These are phyloP conservation scores for Penicillium bovifimosum DNA, from an alignment of 495 filamentous ascomycete genomes.

Conservation along the genomic window DNA sequence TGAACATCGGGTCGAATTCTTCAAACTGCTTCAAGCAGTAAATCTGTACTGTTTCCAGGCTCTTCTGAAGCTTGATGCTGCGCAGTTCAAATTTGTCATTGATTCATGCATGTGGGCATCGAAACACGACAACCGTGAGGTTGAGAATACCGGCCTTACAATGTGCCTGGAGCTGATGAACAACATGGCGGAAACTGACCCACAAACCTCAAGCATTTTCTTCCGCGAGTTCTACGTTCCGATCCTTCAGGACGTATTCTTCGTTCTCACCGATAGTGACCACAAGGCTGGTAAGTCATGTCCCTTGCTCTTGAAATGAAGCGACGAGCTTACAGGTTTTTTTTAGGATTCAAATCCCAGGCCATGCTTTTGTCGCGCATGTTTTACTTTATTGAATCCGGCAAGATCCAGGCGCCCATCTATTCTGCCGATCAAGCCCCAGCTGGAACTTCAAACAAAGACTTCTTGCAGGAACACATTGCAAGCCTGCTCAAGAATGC, in stretches of 20 bases:
- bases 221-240: conserved; percentile 95
- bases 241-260: conserved; percentile 97
- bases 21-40: conserved; percentile 91
- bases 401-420: conserved; percentile 87
- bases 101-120: conserved; percentile 99
- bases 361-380: conserved; percentile 88
- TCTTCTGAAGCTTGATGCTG: conserved; percentile 84
- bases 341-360: conserved; percentile 84
- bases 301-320: not conserved
- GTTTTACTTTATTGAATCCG: conserved; percentile 83
- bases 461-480: conserved; percentile 84
- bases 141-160: conserved; percentile 93
- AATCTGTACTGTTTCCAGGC: conserved; percentile 95
- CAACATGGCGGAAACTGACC: conserved; percentile 91
- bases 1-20: conserved; percentile 97
- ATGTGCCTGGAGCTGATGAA: conserved; percentile 98
- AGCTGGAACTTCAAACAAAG: conserved; percentile 76
- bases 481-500: conserved; percentile 80
- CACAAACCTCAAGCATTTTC: conserved; percentile 81
- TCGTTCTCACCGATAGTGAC: conserved; percentile 93
- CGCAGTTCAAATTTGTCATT: conserved; percentile 98
- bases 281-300: conserved; percentile 76
- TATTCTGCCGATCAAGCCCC: conserved; percentile 78
- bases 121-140: conserved; percentile 98
- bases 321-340: conserved; percentile 3